Conservation (phyloP, 2,329 filamentous ascomycete genomes). For the Trichoderma polysporum region DNA sequence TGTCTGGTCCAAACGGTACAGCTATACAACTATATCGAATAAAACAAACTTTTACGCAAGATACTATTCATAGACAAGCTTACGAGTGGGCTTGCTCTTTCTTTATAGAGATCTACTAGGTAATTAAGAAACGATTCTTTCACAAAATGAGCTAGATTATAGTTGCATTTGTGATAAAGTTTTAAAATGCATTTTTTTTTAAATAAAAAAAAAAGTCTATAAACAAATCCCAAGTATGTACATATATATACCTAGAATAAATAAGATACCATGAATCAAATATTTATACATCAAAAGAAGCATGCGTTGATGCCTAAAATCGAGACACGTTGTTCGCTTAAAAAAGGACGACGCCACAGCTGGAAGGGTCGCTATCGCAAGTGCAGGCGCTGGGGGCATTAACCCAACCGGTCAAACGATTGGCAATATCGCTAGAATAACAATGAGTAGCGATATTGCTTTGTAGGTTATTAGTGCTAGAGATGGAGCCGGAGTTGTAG, state of each 20-base stretch:
- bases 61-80: too few relatives aligned
- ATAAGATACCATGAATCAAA: not conserved
- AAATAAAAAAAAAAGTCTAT: not conserved
- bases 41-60: too few relatives aligned
- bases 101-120: too few relatives aligned
- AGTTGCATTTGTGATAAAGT: not conserved
- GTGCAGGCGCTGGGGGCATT: conserved; percentile 25
- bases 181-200: not conserved
- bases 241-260: not conserved
- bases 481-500: conserved; percentile 28
- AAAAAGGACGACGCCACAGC: conserved; percentile 1
- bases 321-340: not conserved
- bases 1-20: too few relatives aligned
- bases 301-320: not conserved
- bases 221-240: not conserved
- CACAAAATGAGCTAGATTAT: not conserved
- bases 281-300: not conserved
- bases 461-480: conserved; percentile 25
- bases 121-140: too few relatives aligned
- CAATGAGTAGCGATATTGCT: conserved; percentile 24
- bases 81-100: too few relatives aligned
- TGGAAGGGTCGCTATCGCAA: conserved; percentile 24
- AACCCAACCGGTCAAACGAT: conserved; percentile 28
- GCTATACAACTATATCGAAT: too few relatives aligned
- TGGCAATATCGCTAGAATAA: conserved; percentile 27